Base-by-base conservation (phyloP, 2,329 filamentous ascomycete genomes). In the Claviceps digitariae region DNA sequence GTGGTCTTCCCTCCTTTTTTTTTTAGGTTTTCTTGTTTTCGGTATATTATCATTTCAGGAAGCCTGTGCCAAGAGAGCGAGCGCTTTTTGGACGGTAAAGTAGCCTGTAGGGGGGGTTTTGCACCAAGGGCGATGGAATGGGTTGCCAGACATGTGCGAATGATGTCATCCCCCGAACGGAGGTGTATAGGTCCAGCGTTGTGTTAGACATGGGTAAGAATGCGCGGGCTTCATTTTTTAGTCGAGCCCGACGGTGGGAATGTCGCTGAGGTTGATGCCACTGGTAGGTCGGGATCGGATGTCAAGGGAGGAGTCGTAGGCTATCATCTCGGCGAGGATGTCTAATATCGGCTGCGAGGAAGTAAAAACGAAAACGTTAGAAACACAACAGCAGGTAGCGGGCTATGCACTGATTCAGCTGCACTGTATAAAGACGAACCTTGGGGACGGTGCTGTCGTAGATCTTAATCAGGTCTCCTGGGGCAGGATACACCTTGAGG, bases 391-490 rank as follows among this genome's bases (percentile, higher is more conserved):
- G 48, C 40, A n/a, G 12, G 20, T 20, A 20, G 21, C 4, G n/a
- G 17, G 7, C 8, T 17, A 2, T 23, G 2, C 1, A 29, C 27
- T n/a, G 9, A 29, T 7, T 29, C 6, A 12, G 23, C 2, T 25
- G 44, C 31, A 21, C 20, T 38, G 17, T 31, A 13, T 0, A 27
- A 27, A 36, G 29, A 49, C 64, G 57, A 62, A 89, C 90, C 86
- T 96, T 96, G 62, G 91, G 86, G 47, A 97, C 90, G 34, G 93
- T 97, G 81, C 95, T 95, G 72, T 98, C 93, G 72, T 98, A 98
- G 70, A 98, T 95, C 64, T 81, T 81, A 69, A 98, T 96, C 63
- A 98, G 77, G 66, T 97, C 93, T 63, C 84, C 81, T 13, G 91
- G 93, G 64, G 88, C 86, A 51, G 93, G 93, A 74, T 98, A 98